Base-by-base conservation (phyloP, 2,329 filamentous ascomycete species). In the Venturia oleaginea region DNA sequence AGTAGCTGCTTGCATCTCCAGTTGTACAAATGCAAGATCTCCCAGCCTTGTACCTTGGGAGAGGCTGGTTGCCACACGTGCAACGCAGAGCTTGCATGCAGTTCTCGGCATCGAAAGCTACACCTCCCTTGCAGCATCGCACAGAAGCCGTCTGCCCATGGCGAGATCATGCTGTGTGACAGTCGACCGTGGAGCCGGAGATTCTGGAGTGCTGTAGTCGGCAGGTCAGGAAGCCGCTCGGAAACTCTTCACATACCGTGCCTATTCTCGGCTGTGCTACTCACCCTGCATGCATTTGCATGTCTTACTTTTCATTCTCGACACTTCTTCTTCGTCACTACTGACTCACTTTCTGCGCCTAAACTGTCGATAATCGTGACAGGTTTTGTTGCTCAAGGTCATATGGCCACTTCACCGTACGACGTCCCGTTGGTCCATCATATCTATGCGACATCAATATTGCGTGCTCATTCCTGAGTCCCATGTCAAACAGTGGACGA, bases 41-140 rank as follows among this genome's bases (percentile, higher is more conserved):
- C 24, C 51, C 19, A 57, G 30, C 17, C 51, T 57, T 17, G 5
- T 17, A 57, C 51, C 51, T 15, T 10, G 51, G 30, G 30, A 57
- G 51, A 57, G 51, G 51, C 51, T 57, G 51, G 10, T 22, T 57
- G 27, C 51, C 51, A 57, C 51, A 34, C n/a, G 51, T 57, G 51
- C 24, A 32, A 57, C 27, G 27, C 15, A 57, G 27, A 51, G 30
- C 30, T 57, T 34, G 51, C 30, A 34, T 32, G 51, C 51, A 34
- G 11, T 30, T 17, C 30, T 57, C 51, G 51, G 51, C 34, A 57
- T 57, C 51, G 51, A 57, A 57, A 15, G 27, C 30, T 34, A 13
- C 13, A 17, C 19, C 19, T n/a, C 19, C 42, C 42, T 43, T 43
- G 42, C 42, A 43, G 48, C 8, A n/a, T 27, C 24, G 22, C 13